A percentile compares a stretch with the other conserved stretches of the same genome.
These are phyloP conservation scores for Scorias spongiosa DNA, from an alignment of 2,329 filamentous ascomycete genomes.

Conservation along the genomic window DNA sequence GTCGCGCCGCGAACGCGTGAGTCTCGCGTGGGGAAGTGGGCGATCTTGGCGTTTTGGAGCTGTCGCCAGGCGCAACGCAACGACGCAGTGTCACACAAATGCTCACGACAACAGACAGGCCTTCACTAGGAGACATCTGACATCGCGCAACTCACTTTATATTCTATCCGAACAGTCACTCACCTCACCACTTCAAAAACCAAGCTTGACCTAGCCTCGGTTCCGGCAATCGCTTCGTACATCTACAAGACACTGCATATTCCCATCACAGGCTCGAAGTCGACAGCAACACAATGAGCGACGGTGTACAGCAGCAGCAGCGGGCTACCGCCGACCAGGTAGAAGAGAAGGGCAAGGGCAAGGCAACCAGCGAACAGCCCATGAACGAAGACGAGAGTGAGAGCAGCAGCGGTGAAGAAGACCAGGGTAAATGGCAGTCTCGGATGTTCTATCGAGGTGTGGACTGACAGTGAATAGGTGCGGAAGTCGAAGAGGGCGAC, in stretches of 20 bases:
- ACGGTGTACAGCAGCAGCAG: conserved; percentile 12
- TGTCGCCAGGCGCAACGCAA: not conserved
- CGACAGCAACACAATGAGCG: conserved; percentile 7
- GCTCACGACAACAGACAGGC: too few species aligned
- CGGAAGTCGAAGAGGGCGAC: conserved; percentile 52
- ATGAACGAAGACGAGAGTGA: conserved; percentile 50
- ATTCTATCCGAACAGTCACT: too few species aligned
- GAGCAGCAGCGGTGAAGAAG: conserved; percentile 45
- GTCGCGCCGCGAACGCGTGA: too few species aligned
- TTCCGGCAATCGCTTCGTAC: too few species aligned
- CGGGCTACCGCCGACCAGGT: conserved; percentile 18
- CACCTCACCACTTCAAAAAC: too few species aligned
- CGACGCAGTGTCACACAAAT: not conserved
- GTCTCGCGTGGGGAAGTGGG: too few species aligned
- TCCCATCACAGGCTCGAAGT: too few species aligned
- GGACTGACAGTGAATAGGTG: not conserved
- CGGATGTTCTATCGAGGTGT: not conserved
- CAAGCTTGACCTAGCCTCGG: too few species aligned
- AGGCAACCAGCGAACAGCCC: conserved; percentile 49
- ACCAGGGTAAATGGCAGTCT: conserved; percentile 18
- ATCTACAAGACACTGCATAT: too few species aligned
- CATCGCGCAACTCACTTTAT: too few species aligned
- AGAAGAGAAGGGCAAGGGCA: conserved; percentile 76
- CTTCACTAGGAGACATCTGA: too few species aligned
- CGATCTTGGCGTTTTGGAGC: not conserved